phyloP scores from a whole-genome alignment of 106 monocot genomes.

The Apostasia shenzhenica region DNA sequence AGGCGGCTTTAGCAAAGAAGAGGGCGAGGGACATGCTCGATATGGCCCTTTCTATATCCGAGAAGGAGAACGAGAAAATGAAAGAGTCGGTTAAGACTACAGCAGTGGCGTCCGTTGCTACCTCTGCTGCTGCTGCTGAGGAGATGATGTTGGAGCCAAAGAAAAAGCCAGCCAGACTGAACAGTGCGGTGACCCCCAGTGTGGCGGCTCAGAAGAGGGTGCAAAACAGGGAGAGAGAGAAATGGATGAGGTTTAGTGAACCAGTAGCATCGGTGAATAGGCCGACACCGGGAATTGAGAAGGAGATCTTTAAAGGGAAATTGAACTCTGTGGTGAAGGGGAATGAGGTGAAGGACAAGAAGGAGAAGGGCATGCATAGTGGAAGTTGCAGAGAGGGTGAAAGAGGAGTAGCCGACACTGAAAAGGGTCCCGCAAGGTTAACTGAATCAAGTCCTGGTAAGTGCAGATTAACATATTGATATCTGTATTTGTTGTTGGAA shows the following conservation, averaged over 20 bases:
- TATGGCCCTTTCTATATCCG: conserved; percentile 9
- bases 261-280: not conserved
- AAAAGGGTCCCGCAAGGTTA: no score
- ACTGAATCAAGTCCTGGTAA: no score
- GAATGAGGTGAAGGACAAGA: not conserved
- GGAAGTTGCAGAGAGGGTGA: not conserved
- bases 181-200: not conserved
- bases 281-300: not conserved
- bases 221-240: conserved; percentile 28
- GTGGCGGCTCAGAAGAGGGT: conserved; percentile 12
- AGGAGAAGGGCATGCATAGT: not conserved
- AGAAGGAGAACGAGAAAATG: conserved; percentile 22
- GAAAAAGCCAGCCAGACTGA: conserved; percentile 7
- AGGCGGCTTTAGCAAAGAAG: conserved; percentile 53
- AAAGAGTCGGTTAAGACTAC: not conserved
- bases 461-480: no score
- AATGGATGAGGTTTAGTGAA: conserved; percentile 32
- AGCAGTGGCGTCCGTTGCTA: not conserved
- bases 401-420: not conserved
- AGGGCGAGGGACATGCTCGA: conserved; percentile 67
- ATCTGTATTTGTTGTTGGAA: no score
- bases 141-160: conserved; percentile 1
- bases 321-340: not conserved
- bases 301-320: not conserved
- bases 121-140: not conserved